phyloP scores from a whole-genome alignment of 208 protist genomes.

The Trypanosoma avium region DNA sequence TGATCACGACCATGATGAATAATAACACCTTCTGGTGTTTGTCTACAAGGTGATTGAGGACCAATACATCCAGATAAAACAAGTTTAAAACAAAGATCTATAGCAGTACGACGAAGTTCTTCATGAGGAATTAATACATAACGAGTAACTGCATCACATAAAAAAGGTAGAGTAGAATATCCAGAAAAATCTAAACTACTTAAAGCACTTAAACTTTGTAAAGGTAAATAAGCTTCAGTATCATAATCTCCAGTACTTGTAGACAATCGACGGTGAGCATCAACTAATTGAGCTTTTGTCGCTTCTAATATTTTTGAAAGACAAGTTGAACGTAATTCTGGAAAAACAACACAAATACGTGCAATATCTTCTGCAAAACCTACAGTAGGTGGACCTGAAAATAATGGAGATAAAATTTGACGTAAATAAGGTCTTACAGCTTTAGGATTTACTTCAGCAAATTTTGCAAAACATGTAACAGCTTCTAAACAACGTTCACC shows the following conservation, averaged over 20 bases:
- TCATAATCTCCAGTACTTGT: constrained; percentile 16
- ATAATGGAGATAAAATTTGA: constrained; percentile 72
- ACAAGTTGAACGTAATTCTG: constrained; percentile 86
- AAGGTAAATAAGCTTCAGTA: constrained; percentile 34
- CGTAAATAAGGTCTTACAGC: constrained; percentile 79
- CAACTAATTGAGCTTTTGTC: constrained; percentile 60
- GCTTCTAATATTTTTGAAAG: constrained; percentile 86
- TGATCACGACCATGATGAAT: constrained; percentile 83
- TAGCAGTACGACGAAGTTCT: constrained; percentile 82
- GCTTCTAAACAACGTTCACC: constrained; percentile 73
- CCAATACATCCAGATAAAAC: constrained; percentile 78
- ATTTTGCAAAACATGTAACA: constrained; percentile 82
- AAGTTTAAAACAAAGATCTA: constrained; percentile 89
- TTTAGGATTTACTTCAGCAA: constrained; percentile 66
- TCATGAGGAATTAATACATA: constrained; percentile 83
- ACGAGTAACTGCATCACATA: constrained; percentile 76
- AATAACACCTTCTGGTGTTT: constrained; percentile 64
- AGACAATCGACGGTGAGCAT: constrained; percentile 22
- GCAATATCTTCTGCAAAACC: constrained; percentile 78
- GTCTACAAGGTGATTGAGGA: constrained; percentile 57
- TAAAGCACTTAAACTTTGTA: constrained; percentile 69
- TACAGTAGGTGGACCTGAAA: constrained; percentile 67
- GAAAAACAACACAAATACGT: constrained; percentile 86
- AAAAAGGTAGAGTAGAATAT: constrained; percentile 86
- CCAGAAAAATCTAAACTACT: constrained; percentile 80